Evolutionary conservation across 306 rosid species (phyloP), one percentile per base, ranked within the genome.

Genomic region (Echinosophora koreensis): DNA sequence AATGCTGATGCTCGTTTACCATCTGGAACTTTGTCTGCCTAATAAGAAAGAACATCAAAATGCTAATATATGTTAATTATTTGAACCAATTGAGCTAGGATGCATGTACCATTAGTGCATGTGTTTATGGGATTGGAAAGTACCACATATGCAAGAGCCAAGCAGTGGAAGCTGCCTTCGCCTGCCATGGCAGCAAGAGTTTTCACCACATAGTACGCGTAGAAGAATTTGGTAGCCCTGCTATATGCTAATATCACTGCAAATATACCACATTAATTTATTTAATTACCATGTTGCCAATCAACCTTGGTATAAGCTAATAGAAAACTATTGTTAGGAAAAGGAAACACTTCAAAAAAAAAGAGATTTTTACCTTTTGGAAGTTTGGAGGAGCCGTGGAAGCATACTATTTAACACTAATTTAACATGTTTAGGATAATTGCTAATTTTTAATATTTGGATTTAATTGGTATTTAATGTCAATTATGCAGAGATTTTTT

Each of bases 131-230:
- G 46, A 65, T 35, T 35, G 72, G 34, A 18, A 54, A 76, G 42
- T 82, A 94, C 98, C 95, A 94, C 88, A 60, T 89, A 92, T 16
- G 98, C 97, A 51, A 90, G 93, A 76, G 98, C 82, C 3, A 94
- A 89, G 80, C 95, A 92, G 16, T 67, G 59, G 56, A 66, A 41
- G 78, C 87, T 54, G 57, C 91, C 91, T 15, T 92, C 97, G 15
- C 88, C 83, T 6, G 87, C 85, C 88, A 90, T 84, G 83, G 89
- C 83, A 15, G 96, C 87, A 8, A 94, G 77, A 64, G 89, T 94
- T 71, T 74, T 90, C 8, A 82, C 41, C 34, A 15, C 86, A 66
- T 81, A 90, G 77, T 89, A 90, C 0, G 89, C 93, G 32, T 92
- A 90, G 77, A 85, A 94, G 90, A 83, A 92, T 66, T 61, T 75